These are phyloP conservation scores for Trichosporon faecale DNA, from an alignment of 1,284 basidiomycete genomes.

Conservation along the genomic window DNA sequence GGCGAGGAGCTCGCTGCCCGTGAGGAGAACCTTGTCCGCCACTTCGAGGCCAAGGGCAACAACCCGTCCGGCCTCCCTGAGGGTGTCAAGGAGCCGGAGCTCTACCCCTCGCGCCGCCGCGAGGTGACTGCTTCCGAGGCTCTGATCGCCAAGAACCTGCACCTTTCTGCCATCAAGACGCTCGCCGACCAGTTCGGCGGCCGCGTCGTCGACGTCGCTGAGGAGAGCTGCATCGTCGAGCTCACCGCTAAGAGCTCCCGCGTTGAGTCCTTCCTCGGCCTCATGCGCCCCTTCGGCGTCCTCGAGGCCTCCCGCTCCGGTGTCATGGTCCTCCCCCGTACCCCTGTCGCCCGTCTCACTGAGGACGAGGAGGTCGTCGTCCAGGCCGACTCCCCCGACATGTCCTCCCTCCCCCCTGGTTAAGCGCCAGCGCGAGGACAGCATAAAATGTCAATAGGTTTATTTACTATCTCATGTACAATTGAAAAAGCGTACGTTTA, in stretches of 20 bases:
- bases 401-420: slow-evolving; percentile 84
- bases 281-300: slow-evolving; percentile 92
- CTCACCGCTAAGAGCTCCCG: slow-evolving; percentile 85
- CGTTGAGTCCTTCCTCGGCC: slow-evolving; percentile 87
- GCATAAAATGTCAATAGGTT: slow-evolving; percentile 3
- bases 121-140: slow-evolving; percentile 64
- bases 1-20: slow-evolving; percentile 25
- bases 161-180: slow-evolving; percentile 78
- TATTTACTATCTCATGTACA: slow-evolving; percentile 4
- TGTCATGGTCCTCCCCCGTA: slow-evolving; percentile 93
- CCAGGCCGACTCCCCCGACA: slow-evolving; percentile 66
- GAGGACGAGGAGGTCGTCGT: slow-evolving; percentile 60
- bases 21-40: slow-evolving; percentile 27
- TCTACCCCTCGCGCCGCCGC: slow-evolving; percentile 31
- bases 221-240: slow-evolving; percentile 92
- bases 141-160: slow-evolving; percentile 82
- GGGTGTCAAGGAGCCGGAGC: slow-evolving; percentile 53
- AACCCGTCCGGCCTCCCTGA: slow-evolving; percentile 68
- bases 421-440: slow-evolving; percentile 50
- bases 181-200: slow-evolving; percentile 88
- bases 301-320: slow-evolving; percentile 86
- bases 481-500: slow-evolving; percentile 9
- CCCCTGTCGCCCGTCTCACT: slow-evolving; percentile 67
- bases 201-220: slow-evolving; percentile 89
- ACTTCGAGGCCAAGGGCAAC: slow-evolving; percentile 31